phyloP scores from a whole-genome alignment of 2,329 filamentous ascomycete species.

The Leptographium wingfieldii region DNA sequence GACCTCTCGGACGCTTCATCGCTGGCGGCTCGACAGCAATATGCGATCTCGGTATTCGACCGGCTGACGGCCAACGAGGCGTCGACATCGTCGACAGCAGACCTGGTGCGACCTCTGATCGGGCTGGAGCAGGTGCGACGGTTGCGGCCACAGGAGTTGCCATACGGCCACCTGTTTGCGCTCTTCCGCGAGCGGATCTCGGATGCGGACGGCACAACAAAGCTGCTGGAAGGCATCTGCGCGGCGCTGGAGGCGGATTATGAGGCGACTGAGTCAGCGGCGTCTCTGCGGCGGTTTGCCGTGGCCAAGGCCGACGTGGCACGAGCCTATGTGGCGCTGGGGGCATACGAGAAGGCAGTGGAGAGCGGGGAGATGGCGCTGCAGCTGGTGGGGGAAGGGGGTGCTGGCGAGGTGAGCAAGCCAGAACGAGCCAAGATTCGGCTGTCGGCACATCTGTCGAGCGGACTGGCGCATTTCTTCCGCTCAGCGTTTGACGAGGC shows the following conservation, averaged over 20 bases:
- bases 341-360: slow-evolving; percentile 53
- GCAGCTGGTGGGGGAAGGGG: slow-evolving; percentile 34
- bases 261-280: slow-evolving; percentile 65
- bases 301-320: slow-evolving; percentile 79
- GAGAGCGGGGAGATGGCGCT: slow-evolving; percentile 74
- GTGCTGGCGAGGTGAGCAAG: slow-evolving; percentile 43
- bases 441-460: slow-evolving; percentile 74
- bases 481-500: slow-evolving; percentile 51
- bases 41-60: slow-evolving; percentile 72
- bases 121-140: slow-evolving; percentile 69
- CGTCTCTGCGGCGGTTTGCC: slow-evolving; percentile 63
- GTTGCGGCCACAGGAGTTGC: slow-evolving; percentile 57
- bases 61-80: slow-evolving; percentile 47
- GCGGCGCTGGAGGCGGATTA: slow-evolving; percentile 65
- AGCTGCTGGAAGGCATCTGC: slow-evolving; percentile 54
- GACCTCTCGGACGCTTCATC: slow-evolving; percentile 76
- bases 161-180: slow-evolving; percentile 64
- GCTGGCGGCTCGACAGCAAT: slow-evolving; percentile 62
- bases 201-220: slow-evolving; percentile 51
- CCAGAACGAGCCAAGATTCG: slow-evolving; percentile 58
- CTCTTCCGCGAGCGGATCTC: slow-evolving; percentile 72
- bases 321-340: slow-evolving; percentile 62
- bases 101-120: slow-evolving; percentile 75
- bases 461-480: slow-evolving; percentile 74
- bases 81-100: slow-evolving; percentile 41